A percentile compares a stretch with the other conserved stretches of the same genome.
Evolutionary conservation across 1,139 yeast species (phyloP).

Genomic region (Blastobotrys proliferans): DNA sequence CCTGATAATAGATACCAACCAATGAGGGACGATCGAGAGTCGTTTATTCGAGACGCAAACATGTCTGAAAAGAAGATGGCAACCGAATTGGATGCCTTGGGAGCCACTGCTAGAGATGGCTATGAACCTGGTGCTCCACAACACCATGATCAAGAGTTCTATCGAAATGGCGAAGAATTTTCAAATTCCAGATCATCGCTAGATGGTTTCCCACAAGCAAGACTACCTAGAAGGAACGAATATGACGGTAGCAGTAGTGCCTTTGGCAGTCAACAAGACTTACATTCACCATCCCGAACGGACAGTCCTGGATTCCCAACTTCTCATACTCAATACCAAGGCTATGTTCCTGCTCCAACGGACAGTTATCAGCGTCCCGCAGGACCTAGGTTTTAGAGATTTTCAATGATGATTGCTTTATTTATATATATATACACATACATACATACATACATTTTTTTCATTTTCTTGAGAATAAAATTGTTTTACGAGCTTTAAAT

Average conservation of each 20-base stretch:
- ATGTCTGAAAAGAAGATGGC: conserved; percentile 34
- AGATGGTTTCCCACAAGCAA: conserved; percentile 25
- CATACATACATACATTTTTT: neutral
- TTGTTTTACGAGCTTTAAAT: too few relatives aligned
- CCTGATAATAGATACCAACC: conserved; percentile 97
- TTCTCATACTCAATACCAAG: conserved; percentile 12
- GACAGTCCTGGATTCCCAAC: conserved; percentile 15
- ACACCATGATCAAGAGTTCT: conserved; percentile 5
- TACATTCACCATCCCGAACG: conserved; percentile 13
- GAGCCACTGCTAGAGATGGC: conserved; percentile 74
- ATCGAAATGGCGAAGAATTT: conserved; percentile 7
- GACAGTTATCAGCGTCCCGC: conserved; percentile 9
- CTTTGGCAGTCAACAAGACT: conserved; percentile 2
- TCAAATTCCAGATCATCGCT: conserved; percentile 7
- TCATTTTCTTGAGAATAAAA: neutral
- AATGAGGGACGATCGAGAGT: conserved; percentile 93
- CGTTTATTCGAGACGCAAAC: conserved; percentile 65
- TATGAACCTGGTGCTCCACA: conserved; percentile 14
- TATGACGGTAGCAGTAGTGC: neutral
- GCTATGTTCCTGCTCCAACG: conserved; percentile 16
- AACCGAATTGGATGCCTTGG: conserved; percentile 80
- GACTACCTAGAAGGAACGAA: conserved; percentile 20
- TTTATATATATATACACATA: neutral
- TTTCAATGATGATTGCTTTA: too few relatives aligned
- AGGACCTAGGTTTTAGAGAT: conserved; percentile 11